Evolutionary conservation across 164 flowering plant species (phyloP).

Genomic region (Magnolia kwangsiensis): DNA sequence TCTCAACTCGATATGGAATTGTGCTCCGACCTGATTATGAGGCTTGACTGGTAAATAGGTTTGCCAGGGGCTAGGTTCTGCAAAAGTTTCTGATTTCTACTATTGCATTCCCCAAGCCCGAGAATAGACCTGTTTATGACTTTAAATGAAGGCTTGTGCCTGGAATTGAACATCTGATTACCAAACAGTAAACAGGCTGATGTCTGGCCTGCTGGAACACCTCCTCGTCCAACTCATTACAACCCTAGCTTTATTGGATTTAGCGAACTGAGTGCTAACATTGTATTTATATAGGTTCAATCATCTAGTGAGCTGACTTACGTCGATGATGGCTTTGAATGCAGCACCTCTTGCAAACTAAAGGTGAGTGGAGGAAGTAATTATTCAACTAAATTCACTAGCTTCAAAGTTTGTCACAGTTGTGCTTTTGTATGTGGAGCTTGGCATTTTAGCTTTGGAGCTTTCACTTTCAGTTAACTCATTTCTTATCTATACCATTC

Average conservation of each 20-base stretch:
- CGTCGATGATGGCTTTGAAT: constrained; percentile 28
- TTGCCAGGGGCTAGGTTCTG: background rate
- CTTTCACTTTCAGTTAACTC: background rate
- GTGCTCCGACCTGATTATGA: background rate
- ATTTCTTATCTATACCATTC: background rate
- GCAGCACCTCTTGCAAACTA: constrained; percentile 43
- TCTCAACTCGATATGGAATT: background rate
- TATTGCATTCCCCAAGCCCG: background rate
- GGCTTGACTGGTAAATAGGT: background rate
- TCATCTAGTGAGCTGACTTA: constrained; percentile 18
- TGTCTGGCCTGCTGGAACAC: background rate
- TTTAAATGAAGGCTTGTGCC: background rate
- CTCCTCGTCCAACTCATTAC: background rate
- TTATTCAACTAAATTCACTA: background rate
- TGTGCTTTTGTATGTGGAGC: background rate
- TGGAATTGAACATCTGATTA: background rate
- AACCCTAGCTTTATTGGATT: background rate
- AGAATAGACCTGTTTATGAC: background rate
- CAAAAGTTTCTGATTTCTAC: background rate
- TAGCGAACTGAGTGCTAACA: background rate
- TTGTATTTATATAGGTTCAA: constrained; percentile 32
- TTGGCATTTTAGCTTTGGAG: background rate
- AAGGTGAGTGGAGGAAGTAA: constrained; percentile 38
- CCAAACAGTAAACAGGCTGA: background rate
- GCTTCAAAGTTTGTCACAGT: background rate